phyloP scores from a whole-genome alignment of 768 basidiomycete species.

The Coprinellus micaceus region DNA sequence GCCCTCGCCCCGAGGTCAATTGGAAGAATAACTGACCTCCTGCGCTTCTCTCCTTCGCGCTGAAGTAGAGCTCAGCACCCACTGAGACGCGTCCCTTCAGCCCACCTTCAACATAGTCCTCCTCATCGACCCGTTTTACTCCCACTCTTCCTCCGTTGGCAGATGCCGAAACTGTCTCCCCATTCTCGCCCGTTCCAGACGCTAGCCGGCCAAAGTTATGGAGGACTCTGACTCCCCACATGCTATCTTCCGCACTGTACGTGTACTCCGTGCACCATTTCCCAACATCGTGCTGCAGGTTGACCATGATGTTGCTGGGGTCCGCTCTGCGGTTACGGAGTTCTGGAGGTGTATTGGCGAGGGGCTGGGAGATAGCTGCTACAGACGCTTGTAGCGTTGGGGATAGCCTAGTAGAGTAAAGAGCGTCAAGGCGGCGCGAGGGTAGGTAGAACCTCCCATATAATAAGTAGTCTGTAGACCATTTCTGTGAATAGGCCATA shows the following conservation, averaged over 20 bases:
- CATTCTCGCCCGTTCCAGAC: conserved; percentile 31
- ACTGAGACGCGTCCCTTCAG: conserved; percentile 87
- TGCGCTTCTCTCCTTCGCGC: conserved; percentile 87
- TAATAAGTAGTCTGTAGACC: conserved; percentile 75
- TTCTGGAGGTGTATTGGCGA: conserved; percentile 44
- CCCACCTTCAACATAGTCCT: conserved; percentile 89
- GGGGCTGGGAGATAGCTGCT: conserved; percentile 82
- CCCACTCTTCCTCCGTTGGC: conserved; percentile 21
- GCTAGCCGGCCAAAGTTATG: conserved; percentile 87
- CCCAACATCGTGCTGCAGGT: conserved; percentile 88
- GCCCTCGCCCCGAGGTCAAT: neutral
- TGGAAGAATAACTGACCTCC: conserved; percentile 59
- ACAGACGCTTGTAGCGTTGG: conserved; percentile 79
- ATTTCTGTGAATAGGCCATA: conserved; percentile 8
- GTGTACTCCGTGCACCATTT: conserved; percentile 93
- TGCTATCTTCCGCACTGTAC: conserved; percentile 90
- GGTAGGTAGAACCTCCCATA: conserved; percentile 92
- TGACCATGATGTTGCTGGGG: conserved; percentile 73
- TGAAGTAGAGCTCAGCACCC: conserved; percentile 92
- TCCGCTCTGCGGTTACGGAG: conserved; percentile 43
- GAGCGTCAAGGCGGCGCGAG: conserved; percentile 80
- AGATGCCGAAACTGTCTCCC: conserved; percentile 16
- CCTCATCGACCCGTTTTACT: conserved; percentile 87
- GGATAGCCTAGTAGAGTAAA: conserved; percentile 80
- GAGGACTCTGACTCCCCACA: conserved; percentile 85